Evolutionary conservation across 2,329 filamentous ascomycete genomes (phyloP).

Genomic region (Talaromyces sp.): DNA sequence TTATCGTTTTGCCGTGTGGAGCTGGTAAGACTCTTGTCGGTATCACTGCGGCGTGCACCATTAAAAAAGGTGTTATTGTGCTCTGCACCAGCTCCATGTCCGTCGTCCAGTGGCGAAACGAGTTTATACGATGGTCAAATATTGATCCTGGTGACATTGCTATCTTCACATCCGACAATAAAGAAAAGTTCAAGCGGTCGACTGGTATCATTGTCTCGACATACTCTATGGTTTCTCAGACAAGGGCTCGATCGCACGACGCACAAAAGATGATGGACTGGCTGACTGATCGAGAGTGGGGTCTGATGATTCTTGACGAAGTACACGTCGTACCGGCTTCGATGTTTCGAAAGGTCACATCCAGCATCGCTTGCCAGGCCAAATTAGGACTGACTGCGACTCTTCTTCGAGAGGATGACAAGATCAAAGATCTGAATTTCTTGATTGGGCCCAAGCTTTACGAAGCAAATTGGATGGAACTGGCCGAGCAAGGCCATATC

Average conservation of each 20-base stretch:
- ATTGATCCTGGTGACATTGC: constrained; percentile 91
- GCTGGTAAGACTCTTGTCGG: constrained; percentile 96
- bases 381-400: constrained; percentile 95
- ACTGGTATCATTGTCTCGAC: constrained; percentile 97
- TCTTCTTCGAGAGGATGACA: constrained; percentile 91
- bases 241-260: constrained; percentile 80
- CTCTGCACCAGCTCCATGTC: constrained; percentile 98
- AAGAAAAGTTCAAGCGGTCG: constrained; percentile 77
- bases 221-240: constrained; percentile 98
- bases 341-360: constrained; percentile 92
- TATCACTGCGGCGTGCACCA: constrained; percentile 96
- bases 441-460: constrained; percentile 96
- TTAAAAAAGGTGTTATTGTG: constrained; percentile 94
- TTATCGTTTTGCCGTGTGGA: constrained; percentile 94
- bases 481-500: constrained; percentile 94
- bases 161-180: constrained; percentile 91
- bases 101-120: constrained; percentile 91
- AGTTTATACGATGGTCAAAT: constrained; percentile 99
- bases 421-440: constrained; percentile 96
- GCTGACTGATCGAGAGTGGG: constrained; percentile 85
- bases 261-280: constrained; percentile 98
- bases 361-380: constrained; percentile 87
- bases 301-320: constrained; percentile 93
- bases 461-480: constrained; percentile 98
- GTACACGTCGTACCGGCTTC: constrained; percentile 96